phyloP scores from a whole-genome alignment of 352 stramenopile genomes.

The Thalassiosira exigua region DNA sequence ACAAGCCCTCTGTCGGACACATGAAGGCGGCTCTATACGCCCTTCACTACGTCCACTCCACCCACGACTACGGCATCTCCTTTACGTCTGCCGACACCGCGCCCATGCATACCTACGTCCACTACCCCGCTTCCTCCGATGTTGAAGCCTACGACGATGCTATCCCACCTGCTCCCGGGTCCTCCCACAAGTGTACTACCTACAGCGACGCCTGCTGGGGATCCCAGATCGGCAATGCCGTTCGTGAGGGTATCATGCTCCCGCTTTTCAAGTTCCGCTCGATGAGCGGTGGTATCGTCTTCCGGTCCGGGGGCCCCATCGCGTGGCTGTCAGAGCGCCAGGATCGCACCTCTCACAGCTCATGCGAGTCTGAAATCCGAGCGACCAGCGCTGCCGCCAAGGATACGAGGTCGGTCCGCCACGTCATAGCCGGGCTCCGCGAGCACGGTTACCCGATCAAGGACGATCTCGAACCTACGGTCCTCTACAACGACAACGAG shows the following conservation, averaged over 20 bases:
- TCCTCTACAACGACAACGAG: conserved; percentile 50
- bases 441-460: background rate
- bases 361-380: conserved; percentile 50
- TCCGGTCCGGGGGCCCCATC: conserved; percentile 22
- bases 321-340: conserved; percentile 34
- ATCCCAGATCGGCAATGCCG: conserved; percentile 32
- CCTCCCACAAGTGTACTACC: conserved; percentile 7
- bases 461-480: background rate
- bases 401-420: background rate
- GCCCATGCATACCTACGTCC: conserved; percentile 21
- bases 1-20: conserved; percentile 1
- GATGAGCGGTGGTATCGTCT: conserved; percentile 26
- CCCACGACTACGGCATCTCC: conserved; percentile 28
- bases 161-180: conserved; percentile 6
- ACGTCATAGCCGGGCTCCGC: background rate
- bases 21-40: conserved; percentile 15
- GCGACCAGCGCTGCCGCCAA: conserved; percentile 32
- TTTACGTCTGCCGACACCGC: background rate
- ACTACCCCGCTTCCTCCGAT: conserved; percentile 9
- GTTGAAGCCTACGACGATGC: conserved; percentile 28
- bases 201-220: conserved; percentile 43
- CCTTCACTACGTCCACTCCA: conserved; percentile 37
- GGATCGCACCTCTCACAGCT: conserved; percentile 30
- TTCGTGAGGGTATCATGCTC: background rate
- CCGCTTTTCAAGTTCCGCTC: conserved; percentile 30